Conservation (phyloP, 1,284 basidiomycete species). For the Moesziomyces sp. region DNA sequence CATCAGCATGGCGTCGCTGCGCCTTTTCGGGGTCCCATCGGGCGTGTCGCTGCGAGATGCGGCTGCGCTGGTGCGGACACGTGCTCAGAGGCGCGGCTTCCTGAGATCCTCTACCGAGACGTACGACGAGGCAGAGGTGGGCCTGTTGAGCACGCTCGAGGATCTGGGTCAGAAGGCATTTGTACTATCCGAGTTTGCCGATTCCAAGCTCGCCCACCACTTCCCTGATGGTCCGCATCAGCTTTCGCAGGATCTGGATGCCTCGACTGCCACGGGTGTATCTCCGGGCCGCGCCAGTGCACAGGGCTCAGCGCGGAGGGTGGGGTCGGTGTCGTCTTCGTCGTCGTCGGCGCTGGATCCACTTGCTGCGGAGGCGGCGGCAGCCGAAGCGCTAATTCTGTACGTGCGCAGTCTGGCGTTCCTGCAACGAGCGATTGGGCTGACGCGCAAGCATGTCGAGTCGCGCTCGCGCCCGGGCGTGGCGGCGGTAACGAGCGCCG, state of each 20-base stretch:
- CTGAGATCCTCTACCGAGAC: constrained; percentile 31
- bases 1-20: constrained; percentile 87
- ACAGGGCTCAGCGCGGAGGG: constrained; percentile 21
- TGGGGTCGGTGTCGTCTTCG: constrained; percentile 37
- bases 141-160: constrained; percentile 79
- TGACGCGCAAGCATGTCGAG: constrained; percentile 68
- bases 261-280: constrained; percentile 23
- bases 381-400: constrained; percentile 83
- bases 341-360: constrained; percentile 41
- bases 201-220: constrained; percentile 82
- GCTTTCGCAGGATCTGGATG: constrained; percentile 32
- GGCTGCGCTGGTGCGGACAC: constrained; percentile 58
- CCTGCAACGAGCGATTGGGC: constrained; percentile 83
- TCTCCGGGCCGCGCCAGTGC: constrained; percentile 30
- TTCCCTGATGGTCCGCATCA: constrained; percentile 72
- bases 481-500: constrained; percentile 67
- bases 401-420: constrained; percentile 94
- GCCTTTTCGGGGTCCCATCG: constrained; percentile 79
- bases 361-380: constrained; percentile 63
- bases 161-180: constrained; percentile 94
- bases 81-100: constrained; percentile 57
- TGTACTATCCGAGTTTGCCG: constrained; percentile 90
- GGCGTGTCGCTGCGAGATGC: constrained; percentile 61
- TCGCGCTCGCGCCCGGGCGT: constrained; percentile 52
- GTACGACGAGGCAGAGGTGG: constrained; percentile 73